phyloP scores from a whole-genome alignment of 139 green algal species.

The Astrephomene gubernaculifera region DNA sequence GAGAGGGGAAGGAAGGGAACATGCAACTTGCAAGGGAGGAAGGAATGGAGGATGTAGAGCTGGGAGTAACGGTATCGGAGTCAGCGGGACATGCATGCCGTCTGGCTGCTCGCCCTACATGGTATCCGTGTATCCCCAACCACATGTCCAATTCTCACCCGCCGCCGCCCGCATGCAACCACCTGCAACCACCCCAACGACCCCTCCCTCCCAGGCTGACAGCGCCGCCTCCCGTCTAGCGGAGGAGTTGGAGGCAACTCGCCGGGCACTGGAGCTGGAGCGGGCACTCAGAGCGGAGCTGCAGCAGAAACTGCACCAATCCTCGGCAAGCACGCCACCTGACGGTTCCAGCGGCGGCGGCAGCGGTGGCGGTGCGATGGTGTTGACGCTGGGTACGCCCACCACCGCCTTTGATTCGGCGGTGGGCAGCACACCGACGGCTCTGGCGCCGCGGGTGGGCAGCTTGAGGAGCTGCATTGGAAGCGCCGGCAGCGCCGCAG shows the following conservation, averaged over 20 bases:
- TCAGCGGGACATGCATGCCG: neutral
- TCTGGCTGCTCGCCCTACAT: too few relatives aligned
- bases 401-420: conserved; percentile 20
- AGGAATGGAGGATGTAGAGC: neutral
- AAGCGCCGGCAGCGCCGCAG: neutral
- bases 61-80: neutral
- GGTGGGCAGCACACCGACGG: neutral
- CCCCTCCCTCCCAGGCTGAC: neutral
- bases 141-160: too few relatives aligned
- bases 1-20: neutral
- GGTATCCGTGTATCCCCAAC: too few relatives aligned
- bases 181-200: too few relatives aligned
- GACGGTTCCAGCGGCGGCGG: neutral
- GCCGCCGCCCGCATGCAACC: neutral
- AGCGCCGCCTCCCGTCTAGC: neutral
- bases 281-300: conserved; percentile 33
- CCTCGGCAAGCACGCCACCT: too few relatives aligned
- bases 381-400: neutral
- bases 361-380: neutral
- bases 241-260: conserved; percentile 38
- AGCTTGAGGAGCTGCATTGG: conserved; percentile 13
- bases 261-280: conserved; percentile 31
- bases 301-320: conserved; percentile 21
- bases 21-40: neutral
- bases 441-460: neutral